Base-by-base conservation (phyloP, 805 yeast species). In the Teunomyces kruisii region DNA sequence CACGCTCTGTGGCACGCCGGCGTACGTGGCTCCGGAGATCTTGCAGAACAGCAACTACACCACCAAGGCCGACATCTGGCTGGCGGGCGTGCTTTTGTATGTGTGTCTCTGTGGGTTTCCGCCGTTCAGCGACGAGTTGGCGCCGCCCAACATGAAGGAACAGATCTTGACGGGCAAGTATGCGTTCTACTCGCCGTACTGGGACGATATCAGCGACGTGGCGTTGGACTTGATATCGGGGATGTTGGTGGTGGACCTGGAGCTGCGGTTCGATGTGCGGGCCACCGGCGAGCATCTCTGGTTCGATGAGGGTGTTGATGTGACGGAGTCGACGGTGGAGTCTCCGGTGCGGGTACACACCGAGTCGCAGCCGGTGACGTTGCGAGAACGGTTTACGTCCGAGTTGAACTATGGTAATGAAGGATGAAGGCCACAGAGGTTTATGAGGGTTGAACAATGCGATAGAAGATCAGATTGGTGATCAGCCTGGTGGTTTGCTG, bases 11-110 rank as follows among this genome's bases (percentile, higher is more conserved):
- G 95, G 95, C 1, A 87, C 95, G 0, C 95, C 95, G 0, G 89
- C 92, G 0, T 87, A 87, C 57, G 94, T 87, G 14, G 94, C 94
- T 0, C 95, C 95, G 0, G 95, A 87, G 56, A 85, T 87, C 6
- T 55, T 80, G 24, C 70, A 61, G 12, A 81, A 82, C 61, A 67
- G 70, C 32, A 72, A 75, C 52, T 87, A 87, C 54, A 76, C 86
- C 28, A 83, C 85, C 29, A 79, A 84, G 36, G 89, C 84, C 9
- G 95, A 87, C 61, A 64, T 87, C 61, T 87, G 95, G 95, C 85
- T 88, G 58, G 77, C 86, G 7, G 95, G 94, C 3, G 92, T 86
- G 1, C 70, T 87, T 38, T 61, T 86, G 12, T 87, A 87, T 50
- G 90, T 86, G 2, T 85, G 94, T 58, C 67, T 87, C 13, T 86